phyloP scores from a whole-genome alignment of 1,284 basidiomycete species.

The Sanghuangporus weigelae region DNA sequence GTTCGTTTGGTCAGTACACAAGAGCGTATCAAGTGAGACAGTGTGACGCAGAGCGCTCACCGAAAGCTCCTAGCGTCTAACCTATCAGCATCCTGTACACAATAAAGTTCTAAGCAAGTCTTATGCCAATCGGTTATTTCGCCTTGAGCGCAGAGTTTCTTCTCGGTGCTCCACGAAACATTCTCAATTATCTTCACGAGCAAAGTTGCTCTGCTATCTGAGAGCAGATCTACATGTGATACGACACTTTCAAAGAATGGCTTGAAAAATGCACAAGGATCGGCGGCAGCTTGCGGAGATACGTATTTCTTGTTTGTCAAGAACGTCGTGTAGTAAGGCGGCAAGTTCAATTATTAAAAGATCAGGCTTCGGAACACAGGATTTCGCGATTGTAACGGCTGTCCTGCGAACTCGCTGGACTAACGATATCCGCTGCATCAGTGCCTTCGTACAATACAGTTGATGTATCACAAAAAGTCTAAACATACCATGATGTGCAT shows the following conservation, averaged over 20 bases:
- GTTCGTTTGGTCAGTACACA: conserved; percentile 70
- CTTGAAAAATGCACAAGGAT: conserved; percentile 61
- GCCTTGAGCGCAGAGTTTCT: conserved; percentile 51
- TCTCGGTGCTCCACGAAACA: conserved; percentile 86
- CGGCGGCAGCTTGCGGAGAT: conserved; percentile 46
- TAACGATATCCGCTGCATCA: conserved; percentile 27
- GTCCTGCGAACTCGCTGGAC: conserved; percentile 80
- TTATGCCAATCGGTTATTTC: conserved; percentile 69
- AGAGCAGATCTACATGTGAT: conserved; percentile 45
- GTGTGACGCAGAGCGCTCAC: conserved; percentile 76
- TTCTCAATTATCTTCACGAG: conserved; percentile 69
- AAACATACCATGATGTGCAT: conserved; percentile 75
- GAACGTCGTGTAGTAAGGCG: conserved; percentile 79
- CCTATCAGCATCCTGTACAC: conserved; percentile 83
- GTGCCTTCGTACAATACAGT: not conserved
- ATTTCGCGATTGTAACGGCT: conserved; percentile 61
- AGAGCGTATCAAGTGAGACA: conserved; percentile 63
- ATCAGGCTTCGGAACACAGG: conserved; percentile 46
- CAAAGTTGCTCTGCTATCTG: conserved; percentile 51
- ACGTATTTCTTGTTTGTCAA: conserved; percentile 81
- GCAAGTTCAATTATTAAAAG: conserved; percentile 38
- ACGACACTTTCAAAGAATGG: conserved; percentile 56
- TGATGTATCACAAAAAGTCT: not conserved
- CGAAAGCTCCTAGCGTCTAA: conserved; percentile 86
- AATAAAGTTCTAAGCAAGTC: conserved; percentile 77